Percentiles rank a stretch among this genome's conserved stretches.
Evolutionary conservation across 2,329 filamentous ascomycete genomes (phyloP).

Genomic region (Fusarium veterinarium): DNA sequence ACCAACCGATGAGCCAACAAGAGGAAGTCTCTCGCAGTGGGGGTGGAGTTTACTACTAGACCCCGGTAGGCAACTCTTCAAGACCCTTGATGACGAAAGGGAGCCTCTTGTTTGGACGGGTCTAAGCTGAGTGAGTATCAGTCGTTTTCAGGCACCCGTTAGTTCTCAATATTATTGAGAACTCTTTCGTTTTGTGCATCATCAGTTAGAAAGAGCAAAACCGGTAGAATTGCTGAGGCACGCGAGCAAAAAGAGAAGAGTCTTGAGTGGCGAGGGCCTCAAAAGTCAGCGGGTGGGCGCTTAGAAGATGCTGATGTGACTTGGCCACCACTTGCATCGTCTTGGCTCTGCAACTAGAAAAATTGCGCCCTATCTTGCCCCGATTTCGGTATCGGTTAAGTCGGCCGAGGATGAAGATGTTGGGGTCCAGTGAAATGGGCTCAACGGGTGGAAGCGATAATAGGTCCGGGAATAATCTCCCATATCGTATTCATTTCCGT

Average conservation of each 20-base stretch:
- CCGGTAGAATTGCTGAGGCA: slow-evolving; percentile 14
- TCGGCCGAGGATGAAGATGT: slow-evolving; percentile 11
- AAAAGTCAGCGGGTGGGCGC: slow-evolving; percentile 23
- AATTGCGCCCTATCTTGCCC: background rate
- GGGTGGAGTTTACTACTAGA: slow-evolving; percentile 14
- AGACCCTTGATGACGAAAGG: slow-evolving; percentile 25
- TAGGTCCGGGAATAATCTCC: slow-evolving; percentile 13
- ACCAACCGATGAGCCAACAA: slow-evolving; percentile 19
- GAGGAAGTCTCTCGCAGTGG: slow-evolving; percentile 24
- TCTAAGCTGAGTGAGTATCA: background rate
- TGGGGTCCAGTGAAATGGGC: background rate
- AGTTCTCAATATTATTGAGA: background rate
- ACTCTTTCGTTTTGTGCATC: slow-evolving; percentile 6
- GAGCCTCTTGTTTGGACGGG: background rate
- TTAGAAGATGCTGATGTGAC: slow-evolving; percentile 21
- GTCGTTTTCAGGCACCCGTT: background rate
- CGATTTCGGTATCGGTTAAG: slow-evolving; percentile 33
- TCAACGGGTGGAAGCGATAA: background rate
- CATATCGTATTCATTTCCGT: accelerated
- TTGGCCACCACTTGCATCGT: slow-evolving; percentile 29
- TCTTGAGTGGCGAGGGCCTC: slow-evolving; percentile 36
- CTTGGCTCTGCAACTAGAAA: slow-evolving; percentile 37
- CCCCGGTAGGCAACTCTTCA: slow-evolving; percentile 9
- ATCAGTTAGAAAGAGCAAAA: slow-evolving; percentile 8
- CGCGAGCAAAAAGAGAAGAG: slow-evolving; percentile 2